Evolutionary conservation across 2,329 filamentous ascomycete genomes (phyloP).

Genomic region (Penicillium sp.): DNA sequence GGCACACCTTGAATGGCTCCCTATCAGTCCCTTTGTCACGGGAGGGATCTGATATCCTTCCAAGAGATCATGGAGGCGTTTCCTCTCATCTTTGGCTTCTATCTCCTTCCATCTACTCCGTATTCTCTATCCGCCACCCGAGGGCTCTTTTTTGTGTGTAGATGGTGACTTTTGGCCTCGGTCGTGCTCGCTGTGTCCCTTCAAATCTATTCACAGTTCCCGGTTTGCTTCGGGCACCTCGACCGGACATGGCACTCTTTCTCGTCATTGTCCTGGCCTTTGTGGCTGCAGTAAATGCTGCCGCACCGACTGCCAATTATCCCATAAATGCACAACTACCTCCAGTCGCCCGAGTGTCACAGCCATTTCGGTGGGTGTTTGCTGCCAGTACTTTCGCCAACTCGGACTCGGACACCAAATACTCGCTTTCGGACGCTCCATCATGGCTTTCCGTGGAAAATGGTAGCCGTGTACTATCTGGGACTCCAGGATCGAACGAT

Average conservation of each 20-base stretch:
- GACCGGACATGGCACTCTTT: constrained; percentile 29
- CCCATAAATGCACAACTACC: constrained; percentile 84
- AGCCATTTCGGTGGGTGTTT: constrained; percentile 49
- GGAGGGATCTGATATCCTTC: constrained; percentile 23
- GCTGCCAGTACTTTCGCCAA: constrained; percentile 68
- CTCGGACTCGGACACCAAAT: constrained; percentile 56
- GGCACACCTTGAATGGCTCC: constrained; percentile 34
- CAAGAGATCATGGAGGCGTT: constrained; percentile 21
- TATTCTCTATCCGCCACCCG: constrained; percentile 6
- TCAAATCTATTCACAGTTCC: constrained; percentile 12
- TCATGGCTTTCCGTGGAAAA: constrained; percentile 73
- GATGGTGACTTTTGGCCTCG: constrained; percentile 2
- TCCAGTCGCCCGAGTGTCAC: constrained; percentile 68
- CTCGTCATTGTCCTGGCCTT: constrained; percentile 28
- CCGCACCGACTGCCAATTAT: constrained; percentile 53
- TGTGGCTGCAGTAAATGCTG: constrained; percentile 32
- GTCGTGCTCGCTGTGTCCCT: constrained; percentile 17
- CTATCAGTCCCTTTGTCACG: constrained; percentile 33
- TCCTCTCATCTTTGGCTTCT: constrained; percentile 17
- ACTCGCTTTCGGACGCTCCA: constrained; percentile 65
- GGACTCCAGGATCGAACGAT: constrained; percentile 61
- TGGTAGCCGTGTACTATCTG: constrained; percentile 63
- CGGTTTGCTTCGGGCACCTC: constrained; percentile 16
- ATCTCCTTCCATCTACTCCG: constrained; percentile 15
- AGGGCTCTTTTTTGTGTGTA: constrained; percentile 1